These are phyloP conservation scores for Thoreauomyces humboldtii DNA, from an alignment of 192 early-diverging fungal species.

Conservation along the genomic window DNA sequence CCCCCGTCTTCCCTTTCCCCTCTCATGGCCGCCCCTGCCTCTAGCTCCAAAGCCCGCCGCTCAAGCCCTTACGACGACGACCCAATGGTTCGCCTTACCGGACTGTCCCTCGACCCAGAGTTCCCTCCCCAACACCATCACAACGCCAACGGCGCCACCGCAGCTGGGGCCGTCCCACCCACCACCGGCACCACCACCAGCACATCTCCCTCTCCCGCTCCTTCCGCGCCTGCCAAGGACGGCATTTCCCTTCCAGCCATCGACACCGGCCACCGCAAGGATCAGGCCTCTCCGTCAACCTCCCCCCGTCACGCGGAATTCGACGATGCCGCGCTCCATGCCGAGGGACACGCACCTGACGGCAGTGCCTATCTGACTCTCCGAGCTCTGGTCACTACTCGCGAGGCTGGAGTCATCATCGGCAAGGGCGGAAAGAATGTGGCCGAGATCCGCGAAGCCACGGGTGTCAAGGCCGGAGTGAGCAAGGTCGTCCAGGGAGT, in stretches of 20 bases:
- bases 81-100: constrained; percentile 28
- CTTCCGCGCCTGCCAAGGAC: background rate
- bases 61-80: constrained; percentile 32
- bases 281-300: no score
- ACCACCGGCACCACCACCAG: background rate
- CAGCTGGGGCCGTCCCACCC: background rate
- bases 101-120: constrained; percentile 23
- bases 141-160: background rate
- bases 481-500: constrained; percentile 86
- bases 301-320: background rate
- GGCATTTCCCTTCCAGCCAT: background rate
- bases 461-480: constrained; percentile 88
- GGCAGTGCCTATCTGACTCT: constrained; percentile 11
- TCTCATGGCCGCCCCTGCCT: background rate
- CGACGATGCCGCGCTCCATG: background rate
- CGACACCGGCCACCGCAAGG: background rate
- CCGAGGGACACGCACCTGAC: background rate
- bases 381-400: constrained; percentile 74
- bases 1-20: background rate
- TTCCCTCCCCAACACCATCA: constrained; percentile 25
- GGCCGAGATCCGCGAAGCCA: constrained; percentile 80
- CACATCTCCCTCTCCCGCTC: background rate
- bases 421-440: constrained; percentile 82
- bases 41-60: constrained; percentile 20
- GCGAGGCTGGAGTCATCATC: constrained; percentile 87